Base-by-base conservation (phyloP, 2,329 filamentous ascomycete species). In the Ilyonectria mors-panacis region DNA sequence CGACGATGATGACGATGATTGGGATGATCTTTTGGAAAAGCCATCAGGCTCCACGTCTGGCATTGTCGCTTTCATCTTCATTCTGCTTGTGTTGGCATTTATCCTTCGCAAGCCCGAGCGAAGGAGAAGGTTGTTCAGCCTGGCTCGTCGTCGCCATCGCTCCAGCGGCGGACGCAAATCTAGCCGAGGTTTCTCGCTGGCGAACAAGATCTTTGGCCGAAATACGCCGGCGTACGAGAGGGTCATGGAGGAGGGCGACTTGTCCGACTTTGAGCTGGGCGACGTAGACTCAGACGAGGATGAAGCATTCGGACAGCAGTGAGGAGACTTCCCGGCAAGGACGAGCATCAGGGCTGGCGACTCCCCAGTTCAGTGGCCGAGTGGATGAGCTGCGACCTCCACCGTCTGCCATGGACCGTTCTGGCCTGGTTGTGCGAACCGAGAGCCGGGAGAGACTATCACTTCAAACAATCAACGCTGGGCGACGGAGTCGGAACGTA, bases 371-470 rank as follows among this genome's bases (percentile, higher is more conserved):
- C 54, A 88, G 86, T 65, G 77, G 84, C 6, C 83, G 84, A 39
- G 87, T 87, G 53, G 88, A 90, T 42, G 83, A 85, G 42, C 65
- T 81, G 15, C 79, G 80, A 28, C 75, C 76, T 28, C 75, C 77
- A 15, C 73, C 76, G 17, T 85, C 83, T 59, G 85, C 85, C 6
- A 85, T 91, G 76, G 88, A 91, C 71, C 83, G 94, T 44, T 90
- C 88, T 53, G 95, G 95, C 1, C 79, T 98, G 70, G 91, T 93
- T 60, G 88, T 94, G 2, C 85, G 95, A 72, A 97, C 93, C 0
- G 95, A 98, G 78, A 97, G 94, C 78, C 86, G 94, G 59, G 96
- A 98, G 77, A 87, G 93, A 65, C 81, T 98, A 42, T 85, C 87
- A 17, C 71, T 86, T 26, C 85, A 87, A 64, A 85, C 87, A 81